A percentile compares a stretch with the other conserved stretches of the same genome.
These are phyloP conservation scores for Candida michaelii DNA, from an alignment of 805 yeast species.

Conservation along the genomic window DNA sequence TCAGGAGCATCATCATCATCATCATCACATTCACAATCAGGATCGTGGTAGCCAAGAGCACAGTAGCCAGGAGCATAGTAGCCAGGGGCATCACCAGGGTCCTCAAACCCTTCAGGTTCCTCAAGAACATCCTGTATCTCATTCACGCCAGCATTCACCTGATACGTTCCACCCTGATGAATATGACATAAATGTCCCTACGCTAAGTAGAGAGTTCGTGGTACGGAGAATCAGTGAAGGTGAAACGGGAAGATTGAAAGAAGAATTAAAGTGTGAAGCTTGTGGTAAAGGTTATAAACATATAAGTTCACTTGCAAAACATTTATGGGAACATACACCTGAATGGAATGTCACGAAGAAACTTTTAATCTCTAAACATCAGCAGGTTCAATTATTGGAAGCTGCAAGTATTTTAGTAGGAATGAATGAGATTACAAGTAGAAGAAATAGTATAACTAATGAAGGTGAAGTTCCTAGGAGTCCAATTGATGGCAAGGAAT, in stretches of 20 bases:
- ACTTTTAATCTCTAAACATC: constrained; percentile 79
- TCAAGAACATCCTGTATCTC: neutral
- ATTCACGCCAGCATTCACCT: neutral
- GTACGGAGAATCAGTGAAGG: constrained; percentile 84
- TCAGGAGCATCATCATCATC: neutral
- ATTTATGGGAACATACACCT: constrained; percentile 92
- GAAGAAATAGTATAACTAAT: constrained; percentile 15
- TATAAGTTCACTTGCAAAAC: constrained; percentile 83
- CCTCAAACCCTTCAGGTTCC: too few species aligned
- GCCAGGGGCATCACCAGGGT: too few species aligned
- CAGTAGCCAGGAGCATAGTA: neutral
- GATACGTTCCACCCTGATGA: constrained; percentile 6
- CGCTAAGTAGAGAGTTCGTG: constrained; percentile 65
- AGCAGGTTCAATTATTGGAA: constrained; percentile 79
- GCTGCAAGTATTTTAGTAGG: constrained; percentile 77
- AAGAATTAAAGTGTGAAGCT: constrained; percentile 83
- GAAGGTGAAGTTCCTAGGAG: constrained; percentile 12
- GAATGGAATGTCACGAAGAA: constrained; percentile 90
- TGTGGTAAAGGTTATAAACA: constrained; percentile 92
- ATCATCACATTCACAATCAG: neutral
- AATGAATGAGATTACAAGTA: constrained; percentile 36
- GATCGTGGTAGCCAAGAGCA: neutral
- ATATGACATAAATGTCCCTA: constrained; percentile 32
- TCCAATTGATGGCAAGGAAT: constrained; percentile 1
- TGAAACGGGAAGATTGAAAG: constrained; percentile 80